Evolutionary conservation across 2,329 filamentous ascomycete genomes (phyloP).

Genomic region (Aureobasidium sp.): DNA sequence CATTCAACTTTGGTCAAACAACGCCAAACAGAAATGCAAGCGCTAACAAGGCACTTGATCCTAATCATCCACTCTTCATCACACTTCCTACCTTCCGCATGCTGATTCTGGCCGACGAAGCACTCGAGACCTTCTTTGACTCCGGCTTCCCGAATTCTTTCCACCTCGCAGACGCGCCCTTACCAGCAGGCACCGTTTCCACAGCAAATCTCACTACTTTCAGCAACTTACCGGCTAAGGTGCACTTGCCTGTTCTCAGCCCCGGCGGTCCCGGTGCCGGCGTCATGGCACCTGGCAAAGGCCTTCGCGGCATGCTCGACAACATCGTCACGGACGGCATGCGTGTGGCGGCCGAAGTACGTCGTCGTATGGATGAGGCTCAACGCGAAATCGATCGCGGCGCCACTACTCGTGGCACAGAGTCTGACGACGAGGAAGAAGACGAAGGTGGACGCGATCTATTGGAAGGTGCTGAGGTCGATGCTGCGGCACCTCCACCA

Average conservation of each 20-base stretch:
- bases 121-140: slow-evolving; percentile 95
- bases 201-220: slow-evolving; percentile 78
- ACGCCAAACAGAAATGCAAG: slow-evolving; percentile 53
- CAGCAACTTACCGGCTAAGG: slow-evolving; percentile 54
- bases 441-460: slow-evolving; percentile 56
- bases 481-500: slow-evolving; percentile 20
- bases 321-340: slow-evolving; percentile 98
- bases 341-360: slow-evolving; percentile 87
- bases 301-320: slow-evolving; percentile 85
- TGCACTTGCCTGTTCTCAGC: slow-evolving; percentile 21
- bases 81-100: slow-evolving; percentile 97
- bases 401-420: slow-evolving; percentile 48
- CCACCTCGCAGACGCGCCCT: slow-evolving; percentile 65
- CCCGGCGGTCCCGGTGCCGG: slow-evolving; percentile 37
- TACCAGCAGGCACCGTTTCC: slow-evolving; percentile 41
- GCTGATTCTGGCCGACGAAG: slow-evolving; percentile 93
- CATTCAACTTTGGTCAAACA: slow-evolving; percentile 22
- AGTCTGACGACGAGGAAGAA: slow-evolving; percentile 59
- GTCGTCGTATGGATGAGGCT: slow-evolving; percentile 89
- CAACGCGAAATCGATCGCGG: slow-evolving; percentile 86
- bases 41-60: slow-evolving; percentile 86
- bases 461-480: slow-evolving; percentile 44
- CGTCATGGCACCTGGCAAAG: slow-evolving; percentile 60
- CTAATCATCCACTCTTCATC: slow-evolving; percentile 87
- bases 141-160: slow-evolving; percentile 90